Evolutionary conservation across 495 filamentous ascomycete genomes (phyloP), one percentile per base, ranked within the genome.

Genomic region (Astrothelium macrocarpum): DNA sequence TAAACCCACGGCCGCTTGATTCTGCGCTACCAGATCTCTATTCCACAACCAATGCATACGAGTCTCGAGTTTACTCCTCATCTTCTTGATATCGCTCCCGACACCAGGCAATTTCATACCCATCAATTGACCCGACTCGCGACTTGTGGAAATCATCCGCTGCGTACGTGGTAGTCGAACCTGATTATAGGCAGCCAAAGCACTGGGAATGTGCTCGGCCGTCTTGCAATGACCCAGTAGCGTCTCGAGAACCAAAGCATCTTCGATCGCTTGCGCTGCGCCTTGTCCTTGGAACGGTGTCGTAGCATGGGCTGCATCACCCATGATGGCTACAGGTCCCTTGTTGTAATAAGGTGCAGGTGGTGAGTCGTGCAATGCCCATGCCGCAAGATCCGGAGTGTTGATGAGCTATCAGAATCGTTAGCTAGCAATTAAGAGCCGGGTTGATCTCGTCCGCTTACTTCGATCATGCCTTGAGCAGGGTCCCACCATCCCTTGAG

Each of bases 241-340:
- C 5, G 45, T 49, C n/a, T 49, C 45, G 5, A 49, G 45, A 5
- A 49, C 45, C 20, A 49, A 49, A 49, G 45, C 45, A 49, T 63
- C 61, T 32, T 63, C 61, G 28, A 63, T 59, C 9, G 61, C 61
- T 58, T 53, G 39, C 5, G 42, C 61, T n/a, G 61, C 61, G 25
- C 61, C 61, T 32, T 63, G 61, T 5, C 28, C 61, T n/a, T 34
- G 28, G 61, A 26, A 63, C 0, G 61, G 61, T 3, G 34, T 39
- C 18, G 49, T 63, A 34, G 42, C 61, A 45, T 63, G 61, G 11
- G 42, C 39, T 4, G 61, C 61, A 26, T 63, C 61, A 12, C 61
- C 61, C 23, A 63, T 31, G 16, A 63, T 28, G 45, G 46, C 46
- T 12, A 63, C 39, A 5, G 45, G 45, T 49, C 45, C 45, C n/a